Evolutionary conservation across 805 yeast genomes (phyloP), one percentile per base, ranked within the genome.

Genomic region (Metschnikowia reukaufii): DNA sequence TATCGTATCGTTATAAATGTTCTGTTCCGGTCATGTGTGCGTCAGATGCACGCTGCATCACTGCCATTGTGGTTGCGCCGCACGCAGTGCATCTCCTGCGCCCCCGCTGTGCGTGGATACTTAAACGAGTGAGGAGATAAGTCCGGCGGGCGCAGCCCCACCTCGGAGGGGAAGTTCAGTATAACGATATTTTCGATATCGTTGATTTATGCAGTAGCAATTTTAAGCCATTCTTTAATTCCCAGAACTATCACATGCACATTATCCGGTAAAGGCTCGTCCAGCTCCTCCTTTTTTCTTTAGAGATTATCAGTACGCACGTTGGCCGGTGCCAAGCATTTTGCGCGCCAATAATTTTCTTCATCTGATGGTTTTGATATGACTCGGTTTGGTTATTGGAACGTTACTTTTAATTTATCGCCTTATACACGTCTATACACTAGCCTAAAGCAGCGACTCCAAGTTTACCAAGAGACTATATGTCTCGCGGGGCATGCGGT

Each of bases 401-500:
- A 23, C 27, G 27, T 23, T 9, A 25, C 29, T 25, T 25, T 25
- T 25, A 9, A 25, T 25, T 25, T 25, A 9, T 25, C 29, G 12
- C 12, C 29, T 25, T 13, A 9, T 25, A 3, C 12, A 3, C 29
- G 8, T 3, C 29, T 25, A 25, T 25, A 25, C 29, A 25, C 29
- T 25, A 25, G 29, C 42, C 43, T 42, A 45, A 32, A 71, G 61
- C 66, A 64, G 70, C 15, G 74, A 62, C 61, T 87, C 96, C 48
- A 87, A 66, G 51, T 77, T 79, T 27, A 86, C 81, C 59, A 87
- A 70, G 35, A 82, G 76, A 55, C 87, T 81, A 62, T 86, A 88
- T 0, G 88, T 83, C 57, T 88, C 96, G 48, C 85, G 68, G 7
- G 97, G 96, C 95, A 91, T 88, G 63, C 86, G 84, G 67, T 87